These are phyloP conservation scores for Perkinsus chesapeaki DNA, from an alignment of 169 alveolate species.

Conservation along the genomic window DNA sequence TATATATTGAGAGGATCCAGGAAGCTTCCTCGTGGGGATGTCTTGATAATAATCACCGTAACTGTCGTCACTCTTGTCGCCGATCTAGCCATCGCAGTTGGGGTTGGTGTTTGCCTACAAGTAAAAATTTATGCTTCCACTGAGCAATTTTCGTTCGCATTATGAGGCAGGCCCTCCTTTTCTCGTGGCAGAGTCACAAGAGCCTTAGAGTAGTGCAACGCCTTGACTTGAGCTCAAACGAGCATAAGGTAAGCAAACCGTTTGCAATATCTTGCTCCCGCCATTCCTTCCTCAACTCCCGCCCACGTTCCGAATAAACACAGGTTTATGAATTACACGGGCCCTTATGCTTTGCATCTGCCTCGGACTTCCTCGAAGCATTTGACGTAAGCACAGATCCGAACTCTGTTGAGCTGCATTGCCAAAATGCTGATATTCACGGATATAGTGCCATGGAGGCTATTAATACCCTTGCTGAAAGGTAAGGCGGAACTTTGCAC, in stretches of 20 bases:
- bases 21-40: background rate
- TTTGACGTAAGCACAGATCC: background rate
- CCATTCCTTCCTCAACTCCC: background rate
- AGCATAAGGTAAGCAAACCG: background rate
- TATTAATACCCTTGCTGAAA: background rate
- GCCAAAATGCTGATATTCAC: background rate
- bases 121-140: background rate
- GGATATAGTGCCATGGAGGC: background rate
- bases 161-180: background rate
- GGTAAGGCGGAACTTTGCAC: background rate
- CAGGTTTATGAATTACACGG: background rate
- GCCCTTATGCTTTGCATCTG: background rate
- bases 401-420: background rate
- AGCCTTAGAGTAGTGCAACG: background rate
- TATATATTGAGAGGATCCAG: background rate
- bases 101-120: background rate
- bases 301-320: background rate
- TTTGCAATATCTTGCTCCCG: background rate
- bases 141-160: background rate
- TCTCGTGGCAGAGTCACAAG: background rate
- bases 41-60: background rate
- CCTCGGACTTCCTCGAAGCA: background rate
- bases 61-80: constrained; percentile 5
- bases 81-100: constrained; percentile 12
- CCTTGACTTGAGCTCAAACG: background rate